A percentile compares a stretch with the other conserved stretches of the same genome.
phyloP scores from a whole-genome alignment of 768 basidiomycete genomes.

The Leccinum barrowsii region DNA sequence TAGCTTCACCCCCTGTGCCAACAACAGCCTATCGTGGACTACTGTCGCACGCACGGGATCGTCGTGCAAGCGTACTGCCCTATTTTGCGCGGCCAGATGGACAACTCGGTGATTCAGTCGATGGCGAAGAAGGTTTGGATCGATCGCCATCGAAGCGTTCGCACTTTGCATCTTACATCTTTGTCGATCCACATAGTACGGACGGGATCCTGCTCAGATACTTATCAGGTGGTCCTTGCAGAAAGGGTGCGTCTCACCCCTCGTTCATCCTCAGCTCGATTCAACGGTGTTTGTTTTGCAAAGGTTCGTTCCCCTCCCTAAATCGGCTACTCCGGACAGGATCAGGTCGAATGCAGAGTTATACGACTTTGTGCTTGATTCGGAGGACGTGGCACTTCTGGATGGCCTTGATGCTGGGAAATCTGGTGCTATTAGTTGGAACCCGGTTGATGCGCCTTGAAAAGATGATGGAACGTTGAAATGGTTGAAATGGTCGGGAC shows the following conservation, averaged over 20 bases:
- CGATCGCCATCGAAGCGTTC: background rate
- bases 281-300: background rate
- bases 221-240: conserved; percentile 91
- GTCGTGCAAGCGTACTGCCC: conserved; percentile 76
- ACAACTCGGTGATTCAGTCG: conserved; percentile 48
- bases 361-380: conserved; percentile 68
- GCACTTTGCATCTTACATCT: conserved; percentile 5
- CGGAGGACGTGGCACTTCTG: conserved; percentile 62
- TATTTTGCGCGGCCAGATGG: conserved; percentile 56
- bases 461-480: background rate
- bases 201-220: conserved; percentile 69
- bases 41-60: conserved; percentile 60
- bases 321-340: conserved; percentile 66
- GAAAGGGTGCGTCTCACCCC: conserved; percentile 50
- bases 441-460: conserved; percentile 59
- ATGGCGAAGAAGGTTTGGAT: conserved; percentile 56
- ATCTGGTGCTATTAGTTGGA: conserved; percentile 77
- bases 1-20: conserved; percentile 84
- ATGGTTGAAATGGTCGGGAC: background rate
- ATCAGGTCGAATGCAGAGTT: conserved; percentile 72
- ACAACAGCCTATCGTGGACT: conserved; percentile 73
- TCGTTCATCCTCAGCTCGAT: background rate
- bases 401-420: conserved; percentile 72
- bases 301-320: conserved; percentile 81
- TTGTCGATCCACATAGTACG: conserved; percentile 37